These are phyloP conservation scores for Brachypodium distachyon DNA, from an alignment of 202 grass and related monocot species.

Conservation along the genomic window DNA sequence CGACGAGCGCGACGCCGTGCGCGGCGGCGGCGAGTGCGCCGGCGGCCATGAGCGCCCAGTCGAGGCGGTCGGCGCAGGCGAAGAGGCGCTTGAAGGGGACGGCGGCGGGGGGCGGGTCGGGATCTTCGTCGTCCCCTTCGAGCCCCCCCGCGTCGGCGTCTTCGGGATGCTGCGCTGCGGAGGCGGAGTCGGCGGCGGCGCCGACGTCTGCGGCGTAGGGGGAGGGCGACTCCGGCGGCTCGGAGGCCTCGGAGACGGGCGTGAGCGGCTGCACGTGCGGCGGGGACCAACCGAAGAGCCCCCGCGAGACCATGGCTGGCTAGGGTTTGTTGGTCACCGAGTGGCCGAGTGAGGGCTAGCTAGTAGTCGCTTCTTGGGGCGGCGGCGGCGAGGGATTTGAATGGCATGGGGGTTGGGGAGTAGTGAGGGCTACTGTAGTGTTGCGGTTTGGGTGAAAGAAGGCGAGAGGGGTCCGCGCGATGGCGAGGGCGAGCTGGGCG, in stretches of 20 bases:
- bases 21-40: conserved; percentile 65
- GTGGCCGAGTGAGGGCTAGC: background rate
- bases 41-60: conserved; percentile 76
- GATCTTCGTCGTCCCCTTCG: conserved; percentile 51
- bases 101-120: conserved; percentile 75
- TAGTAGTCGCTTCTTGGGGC: background rate
- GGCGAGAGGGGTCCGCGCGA: no score
- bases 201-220: conserved; percentile 65
- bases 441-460: background rate
- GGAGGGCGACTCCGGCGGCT: conserved; percentile 93
- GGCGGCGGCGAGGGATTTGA: conserved; percentile 43
- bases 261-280: conserved; percentile 96
- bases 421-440: background rate
- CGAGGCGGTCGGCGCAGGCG: conserved; percentile 78
- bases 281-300: conserved; percentile 97
- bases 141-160: conserved; percentile 31
- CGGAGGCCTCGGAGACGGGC: conserved; percentile 91
- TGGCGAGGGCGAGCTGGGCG: no score
- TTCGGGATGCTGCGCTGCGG: conserved; percentile 17
- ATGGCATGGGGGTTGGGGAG: background rate
- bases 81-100: conserved; percentile 93
- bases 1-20: conserved; percentile 89
- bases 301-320: conserved; percentile 67
- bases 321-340: conserved; percentile 33
- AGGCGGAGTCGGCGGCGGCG: conserved; percentile 30